Conservation (phyloP, 78 protist species). For the Dictyostelium firmibasis region DNA sequence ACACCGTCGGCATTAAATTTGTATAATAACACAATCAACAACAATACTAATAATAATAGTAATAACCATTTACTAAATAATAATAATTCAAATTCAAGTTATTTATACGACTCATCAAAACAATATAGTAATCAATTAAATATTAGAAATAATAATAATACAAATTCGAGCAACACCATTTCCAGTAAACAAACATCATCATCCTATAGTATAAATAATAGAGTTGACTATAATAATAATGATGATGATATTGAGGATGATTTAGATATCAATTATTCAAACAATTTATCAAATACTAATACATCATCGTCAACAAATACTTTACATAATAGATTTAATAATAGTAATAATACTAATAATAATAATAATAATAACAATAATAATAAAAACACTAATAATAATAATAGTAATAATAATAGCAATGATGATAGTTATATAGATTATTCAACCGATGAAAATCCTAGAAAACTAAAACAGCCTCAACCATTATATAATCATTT, state of each 20-base stretch:
- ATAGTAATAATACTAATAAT: too few species aligned
- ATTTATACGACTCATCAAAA: not conserved
- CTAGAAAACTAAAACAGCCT: not conserved
- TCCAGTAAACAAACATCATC: not conserved
- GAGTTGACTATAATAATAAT: not conserved
- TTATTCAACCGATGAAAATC: not conserved
- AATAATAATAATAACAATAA: too few species aligned
- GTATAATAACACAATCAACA: not conserved
- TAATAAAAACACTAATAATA: too few species aligned
- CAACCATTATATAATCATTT: not conserved
- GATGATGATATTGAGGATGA: not conserved
- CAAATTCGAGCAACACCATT: not conserved
- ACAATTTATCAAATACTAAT: not conserved
- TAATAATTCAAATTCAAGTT: not conserved
- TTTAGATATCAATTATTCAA: not conserved
- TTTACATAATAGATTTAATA: not conserved
- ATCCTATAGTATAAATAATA: not conserved
- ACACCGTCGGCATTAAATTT: not conserved
- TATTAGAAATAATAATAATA: not conserved
- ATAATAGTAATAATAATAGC: not conserved
- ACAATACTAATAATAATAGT: not conserved
- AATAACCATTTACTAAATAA: not conserved
- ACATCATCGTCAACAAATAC: not conserved
- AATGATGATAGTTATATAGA: not conserved
- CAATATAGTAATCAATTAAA: not conserved